Evolutionary conservation across 129 eudicot species (phyloP).

Genomic region (Helianthus tuberosus): DNA sequence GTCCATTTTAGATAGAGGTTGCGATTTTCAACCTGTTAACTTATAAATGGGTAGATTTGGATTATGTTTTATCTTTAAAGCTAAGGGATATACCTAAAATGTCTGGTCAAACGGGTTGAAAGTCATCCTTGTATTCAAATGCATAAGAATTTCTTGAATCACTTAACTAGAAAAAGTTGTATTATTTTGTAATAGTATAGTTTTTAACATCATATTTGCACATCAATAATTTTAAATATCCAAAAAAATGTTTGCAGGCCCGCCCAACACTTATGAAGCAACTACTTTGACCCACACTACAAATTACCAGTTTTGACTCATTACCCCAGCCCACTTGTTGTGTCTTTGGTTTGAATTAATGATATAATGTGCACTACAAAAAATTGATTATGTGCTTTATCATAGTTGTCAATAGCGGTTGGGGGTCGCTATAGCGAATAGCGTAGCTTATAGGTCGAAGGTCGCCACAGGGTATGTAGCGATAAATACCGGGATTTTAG

Average conservation of each 20-base stretch:
- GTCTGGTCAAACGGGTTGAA: neutral
- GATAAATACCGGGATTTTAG: no score
- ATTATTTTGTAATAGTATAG: neutral
- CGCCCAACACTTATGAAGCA: neutral
- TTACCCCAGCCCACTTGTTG: neutral
- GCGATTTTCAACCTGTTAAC: no score
- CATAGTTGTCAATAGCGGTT: no score
- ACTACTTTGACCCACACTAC: neutral
- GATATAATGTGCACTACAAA: neutral
- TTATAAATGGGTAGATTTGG: no score
- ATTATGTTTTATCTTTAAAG: no score
- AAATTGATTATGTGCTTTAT: no score
- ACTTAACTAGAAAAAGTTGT: neutral
- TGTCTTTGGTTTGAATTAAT: neutral
- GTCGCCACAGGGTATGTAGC: no score
- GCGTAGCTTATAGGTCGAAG: no score
- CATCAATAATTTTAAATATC: neutral
- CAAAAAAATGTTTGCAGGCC: neutral
- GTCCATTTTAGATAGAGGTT: neutral
- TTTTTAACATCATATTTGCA: neutral
- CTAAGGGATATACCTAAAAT: no score
- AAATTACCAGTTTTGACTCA: neutral
- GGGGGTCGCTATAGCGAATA: no score
- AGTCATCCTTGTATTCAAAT: neutral
- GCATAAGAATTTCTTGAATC: neutral